These are phyloP conservation scores for Podaxis pistillaris DNA, from an alignment of 768 basidiomycete species.

Conservation along the genomic window DNA sequence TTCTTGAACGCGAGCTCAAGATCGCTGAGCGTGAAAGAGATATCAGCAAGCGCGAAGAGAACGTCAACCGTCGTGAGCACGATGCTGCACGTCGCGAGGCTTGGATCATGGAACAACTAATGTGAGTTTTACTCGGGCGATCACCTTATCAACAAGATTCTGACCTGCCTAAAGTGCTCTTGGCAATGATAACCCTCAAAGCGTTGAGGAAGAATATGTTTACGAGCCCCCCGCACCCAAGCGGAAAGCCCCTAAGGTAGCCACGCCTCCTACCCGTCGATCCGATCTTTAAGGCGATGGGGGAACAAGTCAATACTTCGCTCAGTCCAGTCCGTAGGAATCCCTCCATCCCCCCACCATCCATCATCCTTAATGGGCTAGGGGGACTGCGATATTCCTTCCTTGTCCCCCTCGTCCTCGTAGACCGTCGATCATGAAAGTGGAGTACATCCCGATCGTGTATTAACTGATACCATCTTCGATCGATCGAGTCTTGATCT, in stretches of 20 bases:
- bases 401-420: constrained; percentile 74
- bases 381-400: constrained; percentile 78
- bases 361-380: constrained; percentile 86
- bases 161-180: constrained; percentile 44
- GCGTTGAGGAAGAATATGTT: constrained; percentile 76
- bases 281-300: constrained; percentile 96
- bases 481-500: constrained; percentile 30
- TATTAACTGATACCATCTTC: constrained; percentile 25
- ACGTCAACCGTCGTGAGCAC: constrained; percentile 80
- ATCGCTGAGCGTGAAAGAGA: constrained; percentile 85
- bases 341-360: constrained; percentile 46
- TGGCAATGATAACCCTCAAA: constrained; percentile 63
- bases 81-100: constrained; percentile 83
- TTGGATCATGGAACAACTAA: constrained; percentile 93
- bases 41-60: constrained; percentile 83
- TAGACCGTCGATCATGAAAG: constrained; percentile 37
- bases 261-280: constrained; percentile 80
- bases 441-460: constrained; percentile 34
- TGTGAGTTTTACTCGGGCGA: constrained; percentile 46
- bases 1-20: constrained; percentile 82
- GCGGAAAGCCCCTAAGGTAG: constrained; percentile 89
- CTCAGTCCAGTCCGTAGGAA: constrained; percentile 70
- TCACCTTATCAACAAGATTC: neutral
- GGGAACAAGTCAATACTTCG: constrained; percentile 47
- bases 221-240: constrained; percentile 70